Base-by-base conservation (phyloP, 2,329 filamentous ascomycete genomes). In the Colletotrichum cordylinicola region DNA sequence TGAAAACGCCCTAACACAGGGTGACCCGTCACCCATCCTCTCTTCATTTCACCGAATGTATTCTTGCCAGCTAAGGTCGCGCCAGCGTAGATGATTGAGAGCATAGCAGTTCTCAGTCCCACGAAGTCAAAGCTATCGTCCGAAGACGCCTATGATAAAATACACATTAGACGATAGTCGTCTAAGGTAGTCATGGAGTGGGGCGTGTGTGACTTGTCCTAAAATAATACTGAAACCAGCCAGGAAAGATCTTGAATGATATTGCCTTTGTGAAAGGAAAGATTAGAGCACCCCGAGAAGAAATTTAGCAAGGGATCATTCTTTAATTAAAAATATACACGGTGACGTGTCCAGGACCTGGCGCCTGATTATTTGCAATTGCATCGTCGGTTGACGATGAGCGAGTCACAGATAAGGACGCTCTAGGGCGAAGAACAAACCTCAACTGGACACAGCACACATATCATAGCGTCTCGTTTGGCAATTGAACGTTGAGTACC, bases 51-150 rank as follows among this genome's bases (percentile, higher is more conserved):
- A n/a, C n/a, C n/a, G n/a, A n/a, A n/a, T n/a, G n/a, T n/a, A n/a
- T 1, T 43, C 39, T 43, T 10, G 9, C 4, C 39, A 1, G 4
- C 5, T 4, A 43, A 43, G 39, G 18, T 43, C 18, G n/a, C 39
- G 2, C 31, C 31, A 2, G 31, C 31, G 31, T 33, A 5, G 31
- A n/a, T 6, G 4, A n/a, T n/a, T 43, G 9, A 43, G 39, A n/a
- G 12, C 39, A 10, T 1, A 1, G 18, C 2, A 13, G 39, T n/a
- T 43, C 18, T 1, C 18, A n/a, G 9, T 10, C 9, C 39, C 18
- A 12, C 1, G 10, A 43, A n/a, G 39, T 43, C n/a, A n/a, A n/a
- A 0, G 0, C 6, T 2, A 12, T 43, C 39, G 0, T 43, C 8
- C 5, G 8, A 43, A n/a, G 9, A 12, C 39, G 18, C 39, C 39